phyloP scores from a whole-genome alignment of 495 filamentous ascomycete species.

The Emericellopsis terricola region DNA sequence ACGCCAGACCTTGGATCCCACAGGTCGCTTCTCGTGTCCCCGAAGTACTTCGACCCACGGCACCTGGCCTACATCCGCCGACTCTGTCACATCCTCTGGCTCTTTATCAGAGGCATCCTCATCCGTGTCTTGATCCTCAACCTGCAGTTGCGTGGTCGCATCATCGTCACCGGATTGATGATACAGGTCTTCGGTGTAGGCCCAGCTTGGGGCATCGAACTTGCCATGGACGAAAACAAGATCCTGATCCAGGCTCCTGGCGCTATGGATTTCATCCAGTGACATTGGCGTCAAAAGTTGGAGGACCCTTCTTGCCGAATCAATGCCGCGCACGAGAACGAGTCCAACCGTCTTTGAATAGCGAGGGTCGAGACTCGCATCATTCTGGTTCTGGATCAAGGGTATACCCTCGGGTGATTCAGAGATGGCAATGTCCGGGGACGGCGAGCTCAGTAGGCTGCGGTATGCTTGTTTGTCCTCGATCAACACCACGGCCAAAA shows the following conservation, averaged over 20 bases:
- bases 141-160: conserved; percentile 5
- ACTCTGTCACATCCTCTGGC: conserved; percentile 1
- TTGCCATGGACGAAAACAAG: conserved; percentile 38
- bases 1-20: conserved; percentile 33
- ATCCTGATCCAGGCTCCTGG: conserved; percentile 11
- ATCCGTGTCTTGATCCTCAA: conserved; percentile 5
- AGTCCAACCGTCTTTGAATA: conserved; percentile 28
- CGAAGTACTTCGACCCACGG: conserved; percentile 35
- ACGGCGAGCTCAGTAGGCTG: conserved; percentile 1
- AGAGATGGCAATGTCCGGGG: conserved; percentile 3
- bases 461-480: conserved; percentile 16
- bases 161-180: conserved; percentile 7
- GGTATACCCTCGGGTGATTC: conserved; percentile 18
- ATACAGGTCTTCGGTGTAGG: conserved; percentile 33
- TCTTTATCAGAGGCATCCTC: conserved; percentile 6
- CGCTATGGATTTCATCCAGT: conserved; percentile 10
- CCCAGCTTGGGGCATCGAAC: conserved; percentile 40
- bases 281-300: conserved; percentile 35
- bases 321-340: conserved; percentile 36
- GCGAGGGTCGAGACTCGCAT: conserved; percentile 22
- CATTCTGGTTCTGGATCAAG: conserved; percentile 20
- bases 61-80: conserved; percentile 8
- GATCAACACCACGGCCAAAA: conserved; percentile 21
- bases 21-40: conserved; percentile 26
- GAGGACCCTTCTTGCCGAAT: conserved; percentile 20